Evolutionary conservation across 1,284 basidiomycete species (phyloP), one percentile per base, ranked within the genome.

Genomic region (Trametes sp.): DNA sequence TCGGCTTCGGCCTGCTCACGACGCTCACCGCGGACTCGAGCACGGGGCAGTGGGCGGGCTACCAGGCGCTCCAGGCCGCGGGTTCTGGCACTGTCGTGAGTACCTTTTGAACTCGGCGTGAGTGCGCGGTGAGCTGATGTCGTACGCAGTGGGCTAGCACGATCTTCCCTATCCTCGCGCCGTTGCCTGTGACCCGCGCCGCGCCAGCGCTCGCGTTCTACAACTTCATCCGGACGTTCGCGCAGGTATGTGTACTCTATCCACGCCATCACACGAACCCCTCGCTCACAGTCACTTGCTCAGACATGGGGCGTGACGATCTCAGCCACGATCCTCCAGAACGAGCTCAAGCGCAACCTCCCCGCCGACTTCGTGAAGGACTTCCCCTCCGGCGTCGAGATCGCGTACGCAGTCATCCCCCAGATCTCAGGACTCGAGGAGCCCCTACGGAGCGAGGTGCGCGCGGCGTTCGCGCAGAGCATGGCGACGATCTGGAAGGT

Each of bases 301-400:
- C 51, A 80, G 76, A 75, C 73, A 2, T 81, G 76, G 76, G 80
- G 80, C 7, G 71, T 81, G 49, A 72, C 79, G 2, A 76, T 81
- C 60, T 73, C 75, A 2, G 70, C 73, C 24, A 73, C 78, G 0
- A 72, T 82, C 24, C 70, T 82, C 0, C 75, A 81, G 58, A 82
- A 80, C 61, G 66, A 77, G 66, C 75, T 81, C 6, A 68, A 70
- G 58, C 67, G 63, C 9, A 68, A 69, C 2, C 75, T 83, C 0
- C 80, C 81, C 0, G 26, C 64, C 1, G 70, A 58, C 0, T 79
- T 82, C 62, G 49, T 76, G 14, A 38, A 66, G 4, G 62, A 61
- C 35, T 74, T 81, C 57, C 76, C 77, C 0, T 52, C 59, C 6
- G 76, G 75, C 21, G 68, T 71, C n/a, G 71, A 77, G 53, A 72